Base-by-base conservation (phyloP, 2,329 filamentous ascomycete genomes). In the Phaeosphaeria sp. region DNA sequence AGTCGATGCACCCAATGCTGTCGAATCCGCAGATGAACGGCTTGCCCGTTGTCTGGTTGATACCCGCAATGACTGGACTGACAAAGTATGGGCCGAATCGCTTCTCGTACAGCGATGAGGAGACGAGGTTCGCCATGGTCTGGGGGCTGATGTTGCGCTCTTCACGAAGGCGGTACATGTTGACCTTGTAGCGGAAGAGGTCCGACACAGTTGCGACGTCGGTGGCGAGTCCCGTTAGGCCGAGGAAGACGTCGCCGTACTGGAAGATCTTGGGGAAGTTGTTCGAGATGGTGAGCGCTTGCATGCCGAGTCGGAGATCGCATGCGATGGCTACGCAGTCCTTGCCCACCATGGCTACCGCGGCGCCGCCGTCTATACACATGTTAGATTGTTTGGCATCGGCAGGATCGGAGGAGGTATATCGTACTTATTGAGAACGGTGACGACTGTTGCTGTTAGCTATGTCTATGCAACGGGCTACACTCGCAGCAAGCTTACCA, bases 251-350 rank as follows among this genome's bases (percentile, higher is more conserved):
- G 75, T 94, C 92, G 67, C 92, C 93, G 85, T 96, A 98, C 80
- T 90, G 89, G 88, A 98, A 98, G 85, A 99, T 92, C 85, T 99
- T 99, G 83, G 95, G 95, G 85, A 98, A 98, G 89, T 98, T 95
- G 89, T 99, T 99, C 79, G 93, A 97, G 59, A 99, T 91, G 63
- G 95, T 99, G 76, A 99, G 86, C 76, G 95, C 87, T 83, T 99
- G 95, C 77, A 98, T 89, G 73, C 95, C 95, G 68, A 99, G 92
- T 65, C 95, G 94, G 67, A 99, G 92, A 82, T 99, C 95, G 85
- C 95, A 99, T 79, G 95, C 95, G 78, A 99, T 98, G 81, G 95
- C 95, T 61, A 99, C 95, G 81, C 95, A 99, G 88, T 98, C 93
- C 83, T 99, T 98, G 84, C 95, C 95, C 66, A 97, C 93, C 95